Percentiles rank a stretch among this genome's conserved stretches.
These are phyloP conservation scores for Rhizopus delemar DNA, from an alignment of 371 early-diverging fungal genomes.

Conservation along the genomic window DNA sequence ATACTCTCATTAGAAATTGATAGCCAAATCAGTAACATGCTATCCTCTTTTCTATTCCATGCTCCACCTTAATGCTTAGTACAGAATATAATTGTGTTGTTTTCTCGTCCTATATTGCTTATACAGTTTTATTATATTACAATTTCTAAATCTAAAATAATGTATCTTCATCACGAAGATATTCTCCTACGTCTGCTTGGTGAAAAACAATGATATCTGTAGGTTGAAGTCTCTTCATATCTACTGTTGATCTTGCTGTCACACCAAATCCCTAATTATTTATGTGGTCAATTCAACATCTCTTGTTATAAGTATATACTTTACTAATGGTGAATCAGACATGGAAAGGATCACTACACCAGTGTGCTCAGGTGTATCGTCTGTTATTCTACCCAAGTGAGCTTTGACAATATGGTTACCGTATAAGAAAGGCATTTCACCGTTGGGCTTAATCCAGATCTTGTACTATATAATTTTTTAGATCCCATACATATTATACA, in stretches of 20 bases:
- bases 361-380: slow-evolving; percentile 97
- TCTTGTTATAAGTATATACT: neutral
- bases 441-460: slow-evolving; percentile 98
- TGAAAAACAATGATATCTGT: slow-evolving; percentile 95
- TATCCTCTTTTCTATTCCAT: no score
- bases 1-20: no score
- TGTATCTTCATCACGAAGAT: slow-evolving; percentile 92
- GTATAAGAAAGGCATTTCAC: slow-evolving; percentile 99
- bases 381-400: slow-evolving; percentile 95
- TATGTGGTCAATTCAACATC: neutral
- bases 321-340: slow-evolving; percentile 89
- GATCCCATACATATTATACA: neutral
- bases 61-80: no score
- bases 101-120: no score
- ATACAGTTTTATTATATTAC: no score
- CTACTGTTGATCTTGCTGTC: slow-evolving; percentile 90
- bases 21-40: no score
- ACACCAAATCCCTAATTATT: slow-evolving; percentile 92
- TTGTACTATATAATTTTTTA: slow-evolving; percentile 32
- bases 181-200: slow-evolving; percentile 99
- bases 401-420: slow-evolving; percentile 99
- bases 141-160: slow-evolving; percentile 60
- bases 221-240: slow-evolving; percentile 91
- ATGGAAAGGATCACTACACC: slow-evolving; percentile 96
- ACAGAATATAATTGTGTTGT: no score